Percentiles rank a stretch among this genome's conserved stretches.
Conservation (phyloP, 2,329 filamentous ascomycete species). For the Pezicula neosporulosa region DNA sequence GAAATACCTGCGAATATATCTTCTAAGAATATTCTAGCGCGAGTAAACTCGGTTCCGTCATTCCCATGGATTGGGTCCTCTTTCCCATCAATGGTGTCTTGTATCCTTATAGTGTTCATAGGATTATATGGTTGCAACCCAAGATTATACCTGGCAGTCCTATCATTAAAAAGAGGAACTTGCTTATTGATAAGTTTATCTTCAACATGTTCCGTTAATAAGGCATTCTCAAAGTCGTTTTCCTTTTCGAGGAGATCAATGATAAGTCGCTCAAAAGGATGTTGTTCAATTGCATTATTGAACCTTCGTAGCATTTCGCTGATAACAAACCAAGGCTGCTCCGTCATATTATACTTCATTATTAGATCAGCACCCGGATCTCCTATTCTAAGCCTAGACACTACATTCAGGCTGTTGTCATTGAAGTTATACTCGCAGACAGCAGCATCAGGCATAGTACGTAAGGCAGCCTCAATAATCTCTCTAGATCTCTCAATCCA, state of each 20-base stretch:
- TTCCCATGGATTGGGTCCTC: neutral
- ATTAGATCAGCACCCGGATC: neutral
- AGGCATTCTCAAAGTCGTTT: slow-evolving; percentile 1
- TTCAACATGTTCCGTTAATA: slow-evolving; percentile 3
- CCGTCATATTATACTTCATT: no score
- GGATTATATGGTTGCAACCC: neutral
- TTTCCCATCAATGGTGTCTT: neutral
- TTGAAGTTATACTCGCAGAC: no score
- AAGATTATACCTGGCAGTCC: neutral
- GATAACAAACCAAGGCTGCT: no score
- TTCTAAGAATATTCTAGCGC: neutral
- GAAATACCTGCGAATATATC: slow-evolving; percentile 3
- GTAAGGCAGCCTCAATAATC: no score
- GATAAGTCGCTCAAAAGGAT: slow-evolving; percentile 1
- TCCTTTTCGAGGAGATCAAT: slow-evolving; percentile 5
- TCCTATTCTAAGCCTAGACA: no score
- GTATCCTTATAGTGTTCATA: neutral
- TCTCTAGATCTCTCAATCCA: no score
- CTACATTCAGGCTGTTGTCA: no score
- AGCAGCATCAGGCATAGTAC: no score
- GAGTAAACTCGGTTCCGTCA: no score
- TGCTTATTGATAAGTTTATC: slow-evolving; percentile 16
- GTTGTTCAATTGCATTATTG: neutral
- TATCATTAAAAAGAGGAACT: slow-evolving; percentile 6
- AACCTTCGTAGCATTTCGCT: neutral